Evolutionary conservation across 1,139 yeast genomes (phyloP), one percentile per base, ranked within the genome.

Genomic region (Martiniozyma asiatica): DNA sequence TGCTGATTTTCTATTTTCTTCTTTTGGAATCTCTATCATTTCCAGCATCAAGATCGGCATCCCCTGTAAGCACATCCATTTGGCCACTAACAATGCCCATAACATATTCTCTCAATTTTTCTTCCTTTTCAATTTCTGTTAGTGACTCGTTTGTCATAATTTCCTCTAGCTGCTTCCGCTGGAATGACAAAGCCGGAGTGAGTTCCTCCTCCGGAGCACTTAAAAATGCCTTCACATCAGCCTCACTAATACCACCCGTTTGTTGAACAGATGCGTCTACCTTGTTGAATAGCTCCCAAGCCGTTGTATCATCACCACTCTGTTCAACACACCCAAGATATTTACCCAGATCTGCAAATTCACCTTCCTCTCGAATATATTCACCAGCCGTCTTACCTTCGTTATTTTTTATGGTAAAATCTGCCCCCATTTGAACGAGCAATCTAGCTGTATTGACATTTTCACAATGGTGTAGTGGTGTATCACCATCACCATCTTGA

Each of bases 381-480:
- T 74, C 72, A 14, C 71, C 61, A 5, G 65, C 51, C 3, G 85
- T 84, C 47, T 69, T 67, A 3, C 82, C 93, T 23, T 81, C 94
- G 25, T 57, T 53, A 50, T 89, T 89, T 50, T 63, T 69, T 28
- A 70, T 45, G 29, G 56, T 68, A 51, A 61, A 64, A 53, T 82
- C 78, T 1, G 89, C 95, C 2, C 67, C 63, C 23, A 73, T 63
- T 33, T 73, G 69, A 1, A 89, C 63, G 35, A 89, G 57, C 21
- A 63, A 47, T 42, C 65, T 68, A 2, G 94, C 96, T 1, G 73
- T 65, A 2, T 52, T 58, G 1, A 68, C 56, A 35, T 74, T 79
- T 50, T 92, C 98, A 17, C 74, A 84, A 41, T 85, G 93, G 51
- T 89, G 97, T 39, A 89, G 61, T 0, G 98, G 97, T 0, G 97